Conservation (phyloP, 2,329 filamentous ascomycete species). For the Moelleriella libera region DNA sequence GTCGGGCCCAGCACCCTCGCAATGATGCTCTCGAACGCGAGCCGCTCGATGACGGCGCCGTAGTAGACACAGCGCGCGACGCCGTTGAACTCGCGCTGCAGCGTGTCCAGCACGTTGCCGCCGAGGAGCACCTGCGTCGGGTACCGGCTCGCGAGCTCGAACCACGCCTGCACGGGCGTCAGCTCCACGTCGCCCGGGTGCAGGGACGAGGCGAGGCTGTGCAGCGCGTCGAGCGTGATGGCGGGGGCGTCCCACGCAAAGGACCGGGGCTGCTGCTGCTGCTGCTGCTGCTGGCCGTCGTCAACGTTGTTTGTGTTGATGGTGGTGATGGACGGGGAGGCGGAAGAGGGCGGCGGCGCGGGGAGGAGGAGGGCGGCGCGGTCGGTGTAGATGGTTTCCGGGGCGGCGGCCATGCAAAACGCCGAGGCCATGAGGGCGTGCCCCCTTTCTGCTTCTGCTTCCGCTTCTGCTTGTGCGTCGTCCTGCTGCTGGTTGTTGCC, state of each 20-base stretch:
- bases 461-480: neutral
- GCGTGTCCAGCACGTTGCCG: constrained; percentile 16
- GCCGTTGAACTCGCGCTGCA: constrained; percentile 26
- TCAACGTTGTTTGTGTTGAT: too few relatives aligned
- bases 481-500: constrained; percentile 1
- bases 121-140: constrained; percentile 23
- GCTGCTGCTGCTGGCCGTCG: neutral
- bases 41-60: constrained; percentile 31
- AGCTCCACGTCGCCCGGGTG: constrained; percentile 27
- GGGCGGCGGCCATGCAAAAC: constrained; percentile 25
- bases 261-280: neutral
- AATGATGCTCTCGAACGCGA: constrained; percentile 31
- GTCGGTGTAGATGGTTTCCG: constrained; percentile 16
- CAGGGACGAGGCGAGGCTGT: constrained; percentile 29
- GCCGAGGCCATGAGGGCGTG: constrained; percentile 31
- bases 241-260: constrained; percentile 22
- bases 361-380: constrained; percentile 4
- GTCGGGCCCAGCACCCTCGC: constrained; percentile 19
- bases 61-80: constrained; percentile 32
- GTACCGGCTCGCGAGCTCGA: constrained; percentile 31
- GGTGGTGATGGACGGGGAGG: too few relatives aligned
- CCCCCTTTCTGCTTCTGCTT: constrained; percentile 12
- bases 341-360: too few relatives aligned
- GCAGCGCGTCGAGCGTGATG: constrained; percentile 27
- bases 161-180: constrained; percentile 40